Evolutionary conservation across 1,284 basidiomycete species (phyloP), one percentile per base, ranked within the genome.

Genomic region (Apiotrichum sp.): DNA sequence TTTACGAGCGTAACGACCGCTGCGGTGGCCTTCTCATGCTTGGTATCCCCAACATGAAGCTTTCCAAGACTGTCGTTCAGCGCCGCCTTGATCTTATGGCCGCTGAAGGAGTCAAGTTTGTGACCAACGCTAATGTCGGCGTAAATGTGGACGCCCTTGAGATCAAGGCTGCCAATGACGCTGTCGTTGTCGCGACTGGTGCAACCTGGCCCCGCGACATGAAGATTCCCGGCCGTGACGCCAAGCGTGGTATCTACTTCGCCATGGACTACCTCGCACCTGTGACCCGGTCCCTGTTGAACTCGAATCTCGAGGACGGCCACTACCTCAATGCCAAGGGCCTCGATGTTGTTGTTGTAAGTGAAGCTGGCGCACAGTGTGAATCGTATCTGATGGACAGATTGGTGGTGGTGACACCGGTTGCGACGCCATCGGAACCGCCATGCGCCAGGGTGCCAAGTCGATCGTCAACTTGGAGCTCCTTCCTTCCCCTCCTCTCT

Each of bases 391-490:
- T 29, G 29, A 29, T 29, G 29, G 3, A 29, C 29, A 29, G 29
- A 93, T 96, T 62, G 92, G 92, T 59, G 92, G 92, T 59, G 92
- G 92, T 69, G 92, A 96, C 76, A 95, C 92, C 3, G 91, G 68
- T 45, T 72, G 91, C 74, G 89, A 93, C 73, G 92, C 88, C 72
- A 91, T 93, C 61, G 93, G 91, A 56, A 95, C 93, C 35, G 78
- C 89, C 8, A 88, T 97, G 82, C 87, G 95, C 57, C 93, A 96
- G 75, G 93, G 93, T 47, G 95, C 95, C 47, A 89, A 87, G 77
- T 90, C 87, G 2, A 87, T 98, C 61, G 87, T 86, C 65, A 98
- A 98, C 81, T 96, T 98, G 65, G 93, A 98, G 79, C 80, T 98
- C 47, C 81, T 96, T 50, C 92, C 92, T 35, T 82, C 84, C 69